Evolutionary conservation across 2,329 filamentous ascomycete genomes (phyloP).

Genomic region (Sordariomycetes sp.): DNA sequence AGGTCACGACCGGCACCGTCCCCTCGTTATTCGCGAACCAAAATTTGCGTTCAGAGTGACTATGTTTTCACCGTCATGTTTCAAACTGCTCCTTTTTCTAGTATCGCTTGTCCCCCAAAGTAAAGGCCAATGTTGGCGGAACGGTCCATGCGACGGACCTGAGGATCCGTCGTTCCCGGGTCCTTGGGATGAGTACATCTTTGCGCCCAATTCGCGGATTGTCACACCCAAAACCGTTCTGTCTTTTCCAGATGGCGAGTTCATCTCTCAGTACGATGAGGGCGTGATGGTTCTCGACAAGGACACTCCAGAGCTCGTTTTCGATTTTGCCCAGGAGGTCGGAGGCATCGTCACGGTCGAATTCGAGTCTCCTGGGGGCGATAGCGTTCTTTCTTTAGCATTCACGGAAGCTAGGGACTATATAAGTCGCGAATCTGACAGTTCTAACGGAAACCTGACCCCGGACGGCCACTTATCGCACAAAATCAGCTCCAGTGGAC

Average conservation of each 20-base stretch:
- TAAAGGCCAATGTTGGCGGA: neutral
- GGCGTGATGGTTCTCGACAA: neutral
- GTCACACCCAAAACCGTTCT: neutral
- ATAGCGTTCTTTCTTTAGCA: neutral
- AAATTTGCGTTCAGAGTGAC: too few relatives aligned
- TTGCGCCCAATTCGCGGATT: neutral
- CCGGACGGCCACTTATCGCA: neutral
- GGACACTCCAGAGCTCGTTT: neutral
- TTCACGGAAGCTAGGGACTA: constrained; percentile 1
- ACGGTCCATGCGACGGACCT: neutral
- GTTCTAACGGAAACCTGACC: neutral
- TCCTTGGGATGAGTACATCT: constrained; percentile 1
- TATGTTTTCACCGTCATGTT: neutral
- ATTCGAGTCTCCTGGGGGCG: neutral
- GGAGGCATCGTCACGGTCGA: neutral
- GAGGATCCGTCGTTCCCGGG: neutral
- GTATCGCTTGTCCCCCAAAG: neutral
- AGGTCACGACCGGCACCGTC: too few relatives aligned
- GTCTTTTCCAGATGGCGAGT: neutral
- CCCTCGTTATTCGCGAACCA: too few relatives aligned
- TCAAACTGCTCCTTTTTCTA: too few relatives aligned
- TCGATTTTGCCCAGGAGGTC: constrained; percentile 1
- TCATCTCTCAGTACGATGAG: neutral
- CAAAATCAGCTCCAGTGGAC: neutral
- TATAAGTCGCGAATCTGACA: neutral